These are phyloP conservation scores for Colletotrichum zoysiae DNA, from an alignment of 2,329 filamentous ascomycete species.

Conservation along the genomic window DNA sequence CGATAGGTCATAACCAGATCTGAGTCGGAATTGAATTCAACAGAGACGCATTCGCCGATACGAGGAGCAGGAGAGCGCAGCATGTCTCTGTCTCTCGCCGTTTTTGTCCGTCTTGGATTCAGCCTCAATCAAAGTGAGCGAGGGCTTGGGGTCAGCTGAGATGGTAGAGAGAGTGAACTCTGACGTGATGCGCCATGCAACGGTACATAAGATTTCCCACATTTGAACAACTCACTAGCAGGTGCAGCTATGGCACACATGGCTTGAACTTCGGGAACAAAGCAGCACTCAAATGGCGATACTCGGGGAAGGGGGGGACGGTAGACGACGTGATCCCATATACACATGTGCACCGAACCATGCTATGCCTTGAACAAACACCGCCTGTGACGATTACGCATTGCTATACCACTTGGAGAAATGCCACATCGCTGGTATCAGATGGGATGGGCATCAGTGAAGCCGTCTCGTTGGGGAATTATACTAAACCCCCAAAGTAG, in stretches of 20 bases:
- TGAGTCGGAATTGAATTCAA: too few relatives aligned
- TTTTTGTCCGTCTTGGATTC: too few relatives aligned
- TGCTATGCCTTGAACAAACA: constrained; percentile 2
- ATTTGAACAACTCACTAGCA: not conserved
- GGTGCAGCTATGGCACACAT: not conserved
- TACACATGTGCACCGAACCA: constrained; percentile 9
- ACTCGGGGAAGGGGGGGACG: not conserved
- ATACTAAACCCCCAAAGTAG: not conserved
- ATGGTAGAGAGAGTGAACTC: not conserved
- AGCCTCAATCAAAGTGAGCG: not conserved
- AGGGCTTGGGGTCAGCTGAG: not conserved
- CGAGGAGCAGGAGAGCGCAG: not conserved
- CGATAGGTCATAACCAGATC: not conserved
- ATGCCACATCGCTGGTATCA: too few relatives aligned
- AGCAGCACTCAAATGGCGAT: not conserved
- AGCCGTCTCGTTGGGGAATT: not conserved
- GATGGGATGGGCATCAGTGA: too few relatives aligned
- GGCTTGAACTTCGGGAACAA: too few relatives aligned
- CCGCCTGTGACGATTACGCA: not conserved
- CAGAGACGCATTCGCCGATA: not conserved
- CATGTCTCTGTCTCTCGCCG: not conserved
- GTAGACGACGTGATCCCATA: constrained; percentile 11
- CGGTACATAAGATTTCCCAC: not conserved
- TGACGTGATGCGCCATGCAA: not conserved
- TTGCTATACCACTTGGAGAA: too few relatives aligned